Base-by-base conservation (phyloP, 768 basidiomycete species). In the Leccinum uliginosum region DNA sequence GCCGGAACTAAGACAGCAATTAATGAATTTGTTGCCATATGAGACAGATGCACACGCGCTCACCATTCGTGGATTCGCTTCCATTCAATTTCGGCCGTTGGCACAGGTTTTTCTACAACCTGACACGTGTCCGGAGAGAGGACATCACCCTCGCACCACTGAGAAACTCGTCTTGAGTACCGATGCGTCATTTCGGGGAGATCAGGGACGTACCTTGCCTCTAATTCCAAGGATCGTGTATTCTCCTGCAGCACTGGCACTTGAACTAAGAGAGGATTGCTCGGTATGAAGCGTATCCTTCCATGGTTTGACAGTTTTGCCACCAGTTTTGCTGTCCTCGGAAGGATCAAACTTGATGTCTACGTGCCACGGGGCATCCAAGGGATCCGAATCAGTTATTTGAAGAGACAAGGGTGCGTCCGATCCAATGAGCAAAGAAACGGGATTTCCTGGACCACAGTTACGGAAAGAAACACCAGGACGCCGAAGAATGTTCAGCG, bases 11-110 rank as follows among this genome's bases (percentile, higher is more conserved):
- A 32, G 45, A 38, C 43, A 1, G 6, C n/a, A 11, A 54, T 58
- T 12, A 58, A 29, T 24, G 26, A 44, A 26, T 60, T 56, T 19
- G 56, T 49, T 53, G 46, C 59, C 23, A 43, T 46, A 24, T 43
- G 32, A 12, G 58, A 58, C 8, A 53, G 43, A 46, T 34, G n/a
- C n/a, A 49, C 51, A 55, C 6, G 24, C 44, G 24, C 38, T 40
- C 61, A 91, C 93, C 93, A 94, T 76, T 95, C 93, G 59, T 93
- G 91, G 57, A 95, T 89, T 50, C 86, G 86, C 63, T 86, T 89
- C 84, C 91, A 93, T 71, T 87, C 83, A 57, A 96, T 90, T 65
- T 95, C 87, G 23, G 92, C 90, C 3, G 82, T 84, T 3, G 94
- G 94, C 29, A 80, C 65, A 4, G 91, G 89, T 60, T 82, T 80